phyloP scores from a whole-genome alignment of 768 basidiomycete species.

The Sarcodon sp. region DNA sequence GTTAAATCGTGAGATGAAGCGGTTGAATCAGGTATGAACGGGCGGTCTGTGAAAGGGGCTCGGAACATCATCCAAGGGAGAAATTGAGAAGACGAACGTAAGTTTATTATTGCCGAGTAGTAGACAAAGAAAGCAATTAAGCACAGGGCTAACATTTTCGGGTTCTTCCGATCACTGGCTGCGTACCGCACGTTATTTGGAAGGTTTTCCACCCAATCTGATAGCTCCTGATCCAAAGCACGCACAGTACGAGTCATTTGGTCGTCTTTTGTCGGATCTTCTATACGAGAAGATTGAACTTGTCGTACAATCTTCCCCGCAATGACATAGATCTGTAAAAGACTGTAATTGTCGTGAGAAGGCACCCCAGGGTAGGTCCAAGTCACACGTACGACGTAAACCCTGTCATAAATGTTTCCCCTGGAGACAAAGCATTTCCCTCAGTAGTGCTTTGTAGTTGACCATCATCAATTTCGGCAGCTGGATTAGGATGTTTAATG shows the following conservation, averaged over 20 bases:
- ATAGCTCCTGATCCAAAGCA: slow-evolving; percentile 6
- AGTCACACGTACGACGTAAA: slow-evolving; percentile 8
- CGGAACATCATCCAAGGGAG: not conserved
- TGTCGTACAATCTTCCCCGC: slow-evolving; percentile 9
- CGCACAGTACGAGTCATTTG: slow-evolving; percentile 1
- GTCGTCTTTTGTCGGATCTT: slow-evolving; percentile 5
- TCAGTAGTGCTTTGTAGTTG: slow-evolving; percentile 5
- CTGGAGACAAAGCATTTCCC: not conserved
- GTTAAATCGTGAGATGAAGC: slow-evolving; percentile 5
- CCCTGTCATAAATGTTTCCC: slow-evolving; percentile 7
- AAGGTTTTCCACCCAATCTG: slow-evolving; percentile 7
- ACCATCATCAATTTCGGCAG: slow-evolving; percentile 8
- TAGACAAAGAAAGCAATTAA: slow-evolving; percentile 11
- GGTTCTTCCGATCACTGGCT: slow-evolving; percentile 5
- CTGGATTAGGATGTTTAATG: slow-evolving; percentile 2
- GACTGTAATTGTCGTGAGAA: slow-evolving; percentile 1
- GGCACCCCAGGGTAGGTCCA: not conserved
- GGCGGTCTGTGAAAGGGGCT: slow-evolving; percentile 5
- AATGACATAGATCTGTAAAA: slow-evolving; percentile 8
- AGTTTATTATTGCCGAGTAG: slow-evolving; percentile 10
- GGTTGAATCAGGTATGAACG: slow-evolving; percentile 9
- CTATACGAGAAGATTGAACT: slow-evolving; percentile 6
- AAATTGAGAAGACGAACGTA: slow-evolving; percentile 4
- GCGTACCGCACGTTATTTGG: slow-evolving; percentile 6
- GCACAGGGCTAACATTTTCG: slow-evolving; percentile 7